Percentiles rank a stretch among this genome's conserved stretches.
Evolutionary conservation across 2,329 filamentous ascomycete species (phyloP).

Genomic region (Talaromyces sp.): DNA sequence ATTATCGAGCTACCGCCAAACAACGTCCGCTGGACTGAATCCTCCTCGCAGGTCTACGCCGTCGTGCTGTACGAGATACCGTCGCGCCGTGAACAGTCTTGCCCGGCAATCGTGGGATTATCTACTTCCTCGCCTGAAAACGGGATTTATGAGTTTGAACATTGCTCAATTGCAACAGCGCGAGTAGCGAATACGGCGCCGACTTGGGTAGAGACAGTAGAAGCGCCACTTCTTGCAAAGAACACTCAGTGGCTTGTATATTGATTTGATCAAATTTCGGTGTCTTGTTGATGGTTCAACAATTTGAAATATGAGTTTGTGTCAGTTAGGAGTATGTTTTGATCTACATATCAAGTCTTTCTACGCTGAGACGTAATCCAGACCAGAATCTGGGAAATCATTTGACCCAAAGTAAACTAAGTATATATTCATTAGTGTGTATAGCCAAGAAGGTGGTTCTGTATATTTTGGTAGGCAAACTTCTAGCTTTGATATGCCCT

Average conservation of each 20-base stretch:
- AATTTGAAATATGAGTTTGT: no score
- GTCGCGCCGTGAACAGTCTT: background rate
- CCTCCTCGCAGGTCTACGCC: slow-evolving; percentile 9
- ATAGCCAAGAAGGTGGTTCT: no score
- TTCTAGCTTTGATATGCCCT: no score
- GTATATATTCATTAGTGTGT: no score
- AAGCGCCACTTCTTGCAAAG: slow-evolving; percentile 1
- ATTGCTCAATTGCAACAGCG: slow-evolving; percentile 4
- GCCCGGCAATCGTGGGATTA: background rate
- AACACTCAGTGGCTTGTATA: slow-evolving; percentile 5
- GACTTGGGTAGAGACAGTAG: background rate
- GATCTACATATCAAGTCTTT: no score
- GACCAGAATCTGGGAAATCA: no score
- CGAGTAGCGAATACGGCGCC: background rate
- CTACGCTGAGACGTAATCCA: no score
- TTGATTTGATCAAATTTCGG: background rate
- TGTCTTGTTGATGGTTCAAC: no score
- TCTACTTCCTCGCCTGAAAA: background rate
- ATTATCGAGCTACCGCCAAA: slow-evolving; percentile 15
- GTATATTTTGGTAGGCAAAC: no score
- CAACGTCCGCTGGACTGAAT: slow-evolving; percentile 10
- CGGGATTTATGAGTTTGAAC: background rate
- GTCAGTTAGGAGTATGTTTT: no score
- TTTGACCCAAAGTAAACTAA: no score
- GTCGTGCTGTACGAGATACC: slow-evolving; percentile 13